Evolutionary conservation across 306 rosid genomes (phyloP).

Genomic region (Vigna unguiculata): DNA sequence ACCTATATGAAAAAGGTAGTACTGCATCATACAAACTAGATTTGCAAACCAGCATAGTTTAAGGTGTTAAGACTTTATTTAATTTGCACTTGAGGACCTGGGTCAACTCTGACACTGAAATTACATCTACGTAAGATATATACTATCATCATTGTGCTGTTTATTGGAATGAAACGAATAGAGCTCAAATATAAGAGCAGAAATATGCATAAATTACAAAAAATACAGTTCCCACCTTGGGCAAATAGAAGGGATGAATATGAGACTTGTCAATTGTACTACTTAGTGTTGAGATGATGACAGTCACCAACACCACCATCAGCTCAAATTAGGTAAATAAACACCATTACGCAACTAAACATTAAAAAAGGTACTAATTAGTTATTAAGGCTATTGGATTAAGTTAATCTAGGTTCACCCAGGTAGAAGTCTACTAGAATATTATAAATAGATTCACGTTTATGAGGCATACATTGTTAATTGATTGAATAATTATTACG

Average conservation of each 20-base stretch:
- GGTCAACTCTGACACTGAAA: slow-evolving; percentile 13
- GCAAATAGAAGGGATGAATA: slow-evolving; percentile 26
- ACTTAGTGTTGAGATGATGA: too few relatives aligned
- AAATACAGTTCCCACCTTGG: slow-evolving; percentile 29
- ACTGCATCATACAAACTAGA: background rate
- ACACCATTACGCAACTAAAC: too few relatives aligned
- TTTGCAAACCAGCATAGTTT: background rate
- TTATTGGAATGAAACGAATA: background rate
- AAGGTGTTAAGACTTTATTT: slow-evolving; percentile 3
- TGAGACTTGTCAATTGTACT: background rate
- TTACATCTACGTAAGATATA: slow-evolving; percentile 4
- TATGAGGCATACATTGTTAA: too few relatives aligned
- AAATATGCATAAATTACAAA: slow-evolving; percentile 20
- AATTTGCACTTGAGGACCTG: slow-evolving; percentile 18
- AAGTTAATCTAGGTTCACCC: too few relatives aligned
- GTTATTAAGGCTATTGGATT: too few relatives aligned
- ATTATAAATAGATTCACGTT: too few relatives aligned
- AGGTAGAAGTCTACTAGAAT: too few relatives aligned
- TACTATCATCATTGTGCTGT: slow-evolving; percentile 20
- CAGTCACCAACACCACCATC: too few relatives aligned
- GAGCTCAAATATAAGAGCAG: slow-evolving; percentile 19
- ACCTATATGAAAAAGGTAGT: slow-evolving; percentile 17
- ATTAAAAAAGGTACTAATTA: too few relatives aligned
- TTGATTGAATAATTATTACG: too few relatives aligned
- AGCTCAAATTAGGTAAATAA: too few relatives aligned